A percentile compares a stretch with the other conserved stretches of the same genome.
These are phyloP conservation scores for Conticribra weissflogii DNA, from an alignment of 108 stramenopile species.

Conservation along the genomic window DNA sequence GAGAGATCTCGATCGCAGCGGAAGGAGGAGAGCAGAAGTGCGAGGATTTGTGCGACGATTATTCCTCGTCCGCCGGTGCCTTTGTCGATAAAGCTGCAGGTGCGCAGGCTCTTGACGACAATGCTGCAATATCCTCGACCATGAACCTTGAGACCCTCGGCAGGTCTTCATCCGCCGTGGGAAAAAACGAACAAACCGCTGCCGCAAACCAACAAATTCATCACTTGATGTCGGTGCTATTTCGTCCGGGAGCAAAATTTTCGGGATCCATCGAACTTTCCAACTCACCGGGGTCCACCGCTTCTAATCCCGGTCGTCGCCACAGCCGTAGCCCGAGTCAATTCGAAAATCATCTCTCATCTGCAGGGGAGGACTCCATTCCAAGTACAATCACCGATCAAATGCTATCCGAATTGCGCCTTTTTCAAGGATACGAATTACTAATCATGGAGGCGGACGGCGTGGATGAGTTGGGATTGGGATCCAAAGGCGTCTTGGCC, in stretches of 20 bases:
- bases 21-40: not conserved
- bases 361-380: slow-evolving; percentile 1
- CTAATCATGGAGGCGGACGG: slow-evolving; percentile 41
- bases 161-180: not conserved
- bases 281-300: no score
- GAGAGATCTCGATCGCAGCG: not conserved
- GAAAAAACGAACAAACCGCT: no score
- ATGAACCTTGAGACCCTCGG: no score
- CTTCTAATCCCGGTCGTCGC: no score
- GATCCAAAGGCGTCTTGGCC: slow-evolving; percentile 34
- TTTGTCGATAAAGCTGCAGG: no score
- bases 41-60: not conserved
- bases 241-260: slow-evolving; percentile 39
- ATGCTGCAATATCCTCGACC: no score
- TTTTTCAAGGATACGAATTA: slow-evolving; percentile 26
- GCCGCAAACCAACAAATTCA: no score
- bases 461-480: slow-evolving; percentile 39
- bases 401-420: not conserved
- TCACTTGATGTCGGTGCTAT: slow-evolving; percentile 27
- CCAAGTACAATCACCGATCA: slow-evolving; percentile 7
- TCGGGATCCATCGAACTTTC: slow-evolving; percentile 27
- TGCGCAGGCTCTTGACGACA: no score
- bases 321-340: no score
- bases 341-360: no score
- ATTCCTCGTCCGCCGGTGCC: no score